phyloP scores from a whole-genome alignment of 2,329 filamentous ascomycete genomes.

The Bertia moriformis region DNA sequence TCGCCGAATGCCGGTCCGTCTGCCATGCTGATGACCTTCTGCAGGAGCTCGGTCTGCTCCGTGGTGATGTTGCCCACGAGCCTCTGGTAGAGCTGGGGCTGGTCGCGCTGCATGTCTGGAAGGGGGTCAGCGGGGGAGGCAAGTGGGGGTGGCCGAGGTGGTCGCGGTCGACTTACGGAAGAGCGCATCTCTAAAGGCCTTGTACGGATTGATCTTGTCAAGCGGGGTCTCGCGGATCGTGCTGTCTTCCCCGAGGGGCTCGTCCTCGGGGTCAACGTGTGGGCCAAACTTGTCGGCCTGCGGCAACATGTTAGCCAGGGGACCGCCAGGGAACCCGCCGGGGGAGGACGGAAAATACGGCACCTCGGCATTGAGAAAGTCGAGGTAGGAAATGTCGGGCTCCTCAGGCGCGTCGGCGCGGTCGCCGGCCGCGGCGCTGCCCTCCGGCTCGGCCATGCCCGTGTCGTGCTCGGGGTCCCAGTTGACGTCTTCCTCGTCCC shows the following conservation, averaged over 20 bases:
- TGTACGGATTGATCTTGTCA: conserved; percentile 89
- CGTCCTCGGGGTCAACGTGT: conserved; percentile 50
- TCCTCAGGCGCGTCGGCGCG: conserved; percentile 65
- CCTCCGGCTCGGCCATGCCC: conserved; percentile 45
- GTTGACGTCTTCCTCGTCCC: conserved; percentile 66
- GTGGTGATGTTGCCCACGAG: conserved; percentile 65
- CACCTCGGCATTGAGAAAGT: conserved; percentile 86
- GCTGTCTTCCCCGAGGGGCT: conserved; percentile 89
- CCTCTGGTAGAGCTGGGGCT: conserved; percentile 73
- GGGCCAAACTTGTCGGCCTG: conserved; percentile 73
- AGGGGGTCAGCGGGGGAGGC: conserved; percentile 10
- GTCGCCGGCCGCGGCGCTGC: too few species aligned
- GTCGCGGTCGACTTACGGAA: conserved; percentile 47
- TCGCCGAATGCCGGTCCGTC: conserved; percentile 14
- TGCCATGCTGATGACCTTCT: conserved; percentile 63
- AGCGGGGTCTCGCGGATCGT: conserved; percentile 83
- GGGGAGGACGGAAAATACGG: conserved; percentile 9
- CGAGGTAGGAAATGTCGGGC: conserved; percentile 82
- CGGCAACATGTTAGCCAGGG: conserved; percentile 3
- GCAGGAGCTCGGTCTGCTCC: conserved; percentile 70
- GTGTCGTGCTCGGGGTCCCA: conserved; percentile 66
- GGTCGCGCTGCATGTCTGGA: conserved; percentile 72
- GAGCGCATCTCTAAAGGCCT: conserved; percentile 70
- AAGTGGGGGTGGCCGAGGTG: neutral
- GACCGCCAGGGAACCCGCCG: neutral